Base-by-base conservation (phyloP, 257 asterid genomes). In the Leptodermis oblonga region DNA sequence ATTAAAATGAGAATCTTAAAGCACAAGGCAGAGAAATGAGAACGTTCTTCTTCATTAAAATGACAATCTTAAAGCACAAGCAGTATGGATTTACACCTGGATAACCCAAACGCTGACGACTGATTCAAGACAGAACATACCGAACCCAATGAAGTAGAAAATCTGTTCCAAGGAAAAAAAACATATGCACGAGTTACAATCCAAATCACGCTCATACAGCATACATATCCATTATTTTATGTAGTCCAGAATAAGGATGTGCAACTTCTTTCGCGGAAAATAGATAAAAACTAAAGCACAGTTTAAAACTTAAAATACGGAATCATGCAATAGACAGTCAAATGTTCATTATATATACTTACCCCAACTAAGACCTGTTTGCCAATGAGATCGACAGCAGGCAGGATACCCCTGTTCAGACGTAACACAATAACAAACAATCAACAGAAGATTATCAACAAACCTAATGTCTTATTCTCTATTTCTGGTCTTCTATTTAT, bases 141-240 rank as follows among this genome's bases (percentile, higher is more conserved):
- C 97, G 33, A 94, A 94, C 26, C 99, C 99, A 58, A 94, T 84
- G 83, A 94, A 94, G 82, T 94, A 94, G 88, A 94, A 94, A 68
- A 91, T 46, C 99, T 94, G 81, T 63, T 45, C n/a, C 30, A 73
- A 74, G 70, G 51, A 70, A 56, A 49, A n/a, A n/a, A 52, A 75
- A 13, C 25, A 34, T 23, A 25, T 53, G 33, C 4, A 54, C 17
- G 3, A 12, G 34, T 25, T 54, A 54, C 25, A 8, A 22, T 1
- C 61, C 9, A 22, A n/a, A 7, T 33, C 7, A 49, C 14, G 26
- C 6, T n/a, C 30, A 8, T 34, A 49, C 25, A 20, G 15, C 7
- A 52, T 8, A 52, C 42, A n/a, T 22, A 36, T 23, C 1, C 26
- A 5, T 4, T 41, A 53, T 7, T 15, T 53, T 37, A 45, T n/a